Evolutionary conservation across 2,329 filamentous ascomycete genomes (phyloP), one percentile per base, ranked within the genome.

Genomic region (Ophiocordyceps robertsii): DNA sequence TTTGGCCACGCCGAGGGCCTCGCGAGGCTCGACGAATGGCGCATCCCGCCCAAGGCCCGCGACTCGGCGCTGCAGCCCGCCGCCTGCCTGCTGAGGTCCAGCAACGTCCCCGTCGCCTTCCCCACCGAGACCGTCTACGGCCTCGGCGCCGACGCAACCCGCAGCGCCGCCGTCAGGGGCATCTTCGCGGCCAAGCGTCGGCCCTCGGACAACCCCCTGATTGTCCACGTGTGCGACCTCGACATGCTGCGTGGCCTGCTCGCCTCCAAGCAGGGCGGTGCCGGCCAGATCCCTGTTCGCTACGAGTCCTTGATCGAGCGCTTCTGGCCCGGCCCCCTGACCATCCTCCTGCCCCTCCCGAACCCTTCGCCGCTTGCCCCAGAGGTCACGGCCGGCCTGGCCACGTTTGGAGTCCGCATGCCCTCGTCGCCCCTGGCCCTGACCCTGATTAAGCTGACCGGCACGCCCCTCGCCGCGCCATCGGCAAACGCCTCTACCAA

Each of bases 91-190:
- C 67, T 95, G 31, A 73, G 69, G 41, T 69, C 69, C 16, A 79
- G 73, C 41, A 73, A 85, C 56, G 73, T 73, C 4, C 92, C 92
- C 5, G 87, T 98, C 39, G 92, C 86, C 1, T 98, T 98, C 58
- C 92, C 92, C 1, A 98, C 92, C 0, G 92, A 98, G 65, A 98
- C 92, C 0, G 92, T 98, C 1, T 98, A 98, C 59, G 92, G 92
- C 0, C 73, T 98, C 8, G 92, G 88, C n/a, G 92, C 92, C 13
- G 92, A 96, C 65, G 92, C 92, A 11, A 96, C 89, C 24, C 77
- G 87, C 53, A 87, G 81, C 54, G 70, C 67, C 21, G 84, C 90
- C 2, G 90, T 96, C 7, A 79, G 74, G 55, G 89, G 88, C n/a
- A 98, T 98, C 51, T 98, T 92, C 61, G 72, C 77, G 19, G 88